These are phyloP conservation scores for Rhododendron vialii DNA, from an alignment of 148 eudicot genomes.

Conservation along the genomic window DNA sequence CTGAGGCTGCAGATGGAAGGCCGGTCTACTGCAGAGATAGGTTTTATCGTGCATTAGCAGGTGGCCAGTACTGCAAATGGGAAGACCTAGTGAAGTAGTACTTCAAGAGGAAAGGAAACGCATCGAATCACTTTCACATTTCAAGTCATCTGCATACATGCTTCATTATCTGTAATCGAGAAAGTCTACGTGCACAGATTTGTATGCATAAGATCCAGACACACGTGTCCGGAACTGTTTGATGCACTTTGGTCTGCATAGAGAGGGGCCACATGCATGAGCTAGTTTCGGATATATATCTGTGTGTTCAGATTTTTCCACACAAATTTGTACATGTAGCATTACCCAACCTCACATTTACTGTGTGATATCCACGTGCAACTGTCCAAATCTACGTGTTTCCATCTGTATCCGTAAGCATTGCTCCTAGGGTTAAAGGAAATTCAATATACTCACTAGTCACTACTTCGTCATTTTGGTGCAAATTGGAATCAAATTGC, in stretches of 20 bases:
- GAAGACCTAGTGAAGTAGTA: constrained; percentile 76
- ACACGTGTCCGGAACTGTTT: not conserved
- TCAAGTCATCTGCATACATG: not conserved
- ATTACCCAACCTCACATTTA: too few relatives aligned
- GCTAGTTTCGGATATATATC: not conserved
- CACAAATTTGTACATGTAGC: not conserved
- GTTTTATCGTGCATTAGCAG: constrained; percentile 85
- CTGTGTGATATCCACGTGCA: not conserved
- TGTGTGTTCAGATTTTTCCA: not conserved
- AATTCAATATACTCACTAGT: not conserved
- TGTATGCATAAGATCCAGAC: not conserved
- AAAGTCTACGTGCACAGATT: not conserved
- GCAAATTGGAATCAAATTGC: not conserved
- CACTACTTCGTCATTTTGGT: not conserved
- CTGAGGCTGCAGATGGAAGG: constrained; percentile 96
- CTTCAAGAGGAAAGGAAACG: constrained; percentile 2
- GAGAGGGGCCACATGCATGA: not conserved
- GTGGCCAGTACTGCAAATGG: constrained; percentile 99
- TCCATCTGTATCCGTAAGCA: not conserved
- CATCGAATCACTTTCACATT: not conserved
- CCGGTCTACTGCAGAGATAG: constrained; percentile 96
- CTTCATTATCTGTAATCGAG: not conserved
- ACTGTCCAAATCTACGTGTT: too few relatives aligned
- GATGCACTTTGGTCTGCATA: not conserved
- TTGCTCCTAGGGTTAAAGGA: not conserved